A percentile compares a stretch with the other conserved stretches of the same genome.
Evolutionary conservation across 805 yeast species (phyloP).

Genomic region (Saccharomyces mikatae): DNA sequence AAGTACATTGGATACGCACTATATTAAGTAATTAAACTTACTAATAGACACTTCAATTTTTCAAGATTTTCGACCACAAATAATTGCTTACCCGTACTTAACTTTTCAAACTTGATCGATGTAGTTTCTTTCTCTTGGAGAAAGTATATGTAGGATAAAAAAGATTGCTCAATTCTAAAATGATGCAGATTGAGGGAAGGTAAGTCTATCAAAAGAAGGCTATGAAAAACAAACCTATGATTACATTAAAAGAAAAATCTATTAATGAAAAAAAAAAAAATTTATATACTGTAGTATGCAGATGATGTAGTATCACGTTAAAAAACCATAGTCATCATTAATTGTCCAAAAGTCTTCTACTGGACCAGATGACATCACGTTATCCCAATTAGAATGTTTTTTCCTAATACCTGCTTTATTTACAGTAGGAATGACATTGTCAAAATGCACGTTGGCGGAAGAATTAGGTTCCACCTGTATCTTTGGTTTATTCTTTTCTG

Average conservation of each 20-base stretch:
- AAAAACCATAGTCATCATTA: slow-evolving; percentile 42
- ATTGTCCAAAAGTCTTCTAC: slow-evolving; percentile 43
- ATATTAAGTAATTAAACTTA: background rate
- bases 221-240: too few relatives aligned
- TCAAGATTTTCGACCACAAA: background rate
- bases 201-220: too few relatives aligned
- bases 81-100: background rate
- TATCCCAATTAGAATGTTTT: background rate
- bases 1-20: background rate
- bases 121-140: background rate
- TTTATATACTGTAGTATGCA: background rate
- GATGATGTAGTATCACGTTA: slow-evolving; percentile 25
- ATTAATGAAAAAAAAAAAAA: background rate
- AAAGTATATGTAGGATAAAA: background rate
- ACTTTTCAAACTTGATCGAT: too few relatives aligned
- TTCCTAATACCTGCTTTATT: background rate
- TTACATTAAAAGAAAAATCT: background rate
- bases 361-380: slow-evolving; percentile 15
- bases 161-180: background rate
- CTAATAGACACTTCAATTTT: background rate
- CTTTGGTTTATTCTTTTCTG: background rate
- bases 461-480: background rate
- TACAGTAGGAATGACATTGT: background rate
- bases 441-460: background rate
- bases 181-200: background rate